Evolutionary conservation across 177 flowering plant genomes (phyloP).

Genomic region (Vitis hybrid): DNA sequence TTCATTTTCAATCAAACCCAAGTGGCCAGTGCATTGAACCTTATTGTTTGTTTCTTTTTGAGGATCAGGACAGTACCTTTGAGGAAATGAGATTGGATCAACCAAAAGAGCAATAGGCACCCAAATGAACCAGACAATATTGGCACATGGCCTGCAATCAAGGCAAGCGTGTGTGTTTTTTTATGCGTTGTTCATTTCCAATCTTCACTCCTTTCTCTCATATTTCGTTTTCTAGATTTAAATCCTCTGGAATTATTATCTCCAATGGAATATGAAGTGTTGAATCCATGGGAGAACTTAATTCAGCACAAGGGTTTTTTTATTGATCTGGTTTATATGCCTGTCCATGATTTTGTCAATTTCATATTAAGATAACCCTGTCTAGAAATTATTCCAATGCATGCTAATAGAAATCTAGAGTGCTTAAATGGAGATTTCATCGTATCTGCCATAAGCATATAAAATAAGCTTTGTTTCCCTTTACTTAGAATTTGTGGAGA

Average conservation of each 20-base stretch:
- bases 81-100: constrained; percentile 3
- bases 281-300: too few relatives aligned
- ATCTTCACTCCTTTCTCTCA: background rate
- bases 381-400: too few relatives aligned
- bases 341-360: too few relatives aligned
- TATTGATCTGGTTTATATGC: too few relatives aligned
- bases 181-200: background rate
- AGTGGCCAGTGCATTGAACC: background rate
- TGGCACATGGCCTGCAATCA: constrained; percentile 6
- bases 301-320: too few relatives aligned
- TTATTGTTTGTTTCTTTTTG: background rate
- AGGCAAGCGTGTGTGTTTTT: background rate
- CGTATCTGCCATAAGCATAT: background rate
- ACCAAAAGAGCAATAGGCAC: constrained; percentile 1
- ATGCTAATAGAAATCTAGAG: too few relatives aligned
- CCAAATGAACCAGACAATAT: constrained; percentile 13
- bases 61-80: constrained; percentile 3
- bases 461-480: background rate
- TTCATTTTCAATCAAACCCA: background rate
- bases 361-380: too few relatives aligned
- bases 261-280: too few relatives aligned
- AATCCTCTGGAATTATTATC: too few relatives aligned
- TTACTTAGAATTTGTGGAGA: background rate
- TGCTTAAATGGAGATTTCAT: background rate
- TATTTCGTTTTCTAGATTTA: background rate